Evolutionary conservation across 2,329 filamentous ascomycete genomes (phyloP).

Genomic region (Domatiomyces catenatus): DNA sequence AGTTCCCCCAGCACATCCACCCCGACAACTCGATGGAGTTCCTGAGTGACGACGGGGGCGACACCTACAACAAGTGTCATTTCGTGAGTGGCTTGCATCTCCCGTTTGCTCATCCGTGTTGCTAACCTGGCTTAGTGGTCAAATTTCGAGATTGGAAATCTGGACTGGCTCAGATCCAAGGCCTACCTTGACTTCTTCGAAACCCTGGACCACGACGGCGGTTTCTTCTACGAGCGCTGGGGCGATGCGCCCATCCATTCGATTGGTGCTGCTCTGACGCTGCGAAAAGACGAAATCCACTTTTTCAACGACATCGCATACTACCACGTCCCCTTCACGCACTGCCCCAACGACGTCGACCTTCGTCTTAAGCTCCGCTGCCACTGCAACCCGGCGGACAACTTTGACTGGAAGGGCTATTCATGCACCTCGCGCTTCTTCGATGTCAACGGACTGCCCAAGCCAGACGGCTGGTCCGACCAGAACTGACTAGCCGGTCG

Average conservation of each 20-base stretch:
- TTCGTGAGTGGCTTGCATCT: slow-evolving; percentile 48
- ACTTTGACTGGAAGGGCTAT: slow-evolving; percentile 99
- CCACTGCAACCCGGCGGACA: slow-evolving; percentile 86
- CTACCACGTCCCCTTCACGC: slow-evolving; percentile 93
- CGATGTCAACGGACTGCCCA: slow-evolving; percentile 63
- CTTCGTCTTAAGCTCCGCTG: slow-evolving; percentile 71
- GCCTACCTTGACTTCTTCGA: slow-evolving; percentile 86
- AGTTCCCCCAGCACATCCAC: slow-evolving; percentile 74
- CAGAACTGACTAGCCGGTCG: slow-evolving; percentile 32
- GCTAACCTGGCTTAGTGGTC: slow-evolving; percentile 56
- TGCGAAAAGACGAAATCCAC: slow-evolving; percentile 87
- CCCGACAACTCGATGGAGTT: slow-evolving; percentile 79
- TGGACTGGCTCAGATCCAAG: slow-evolving; percentile 82
- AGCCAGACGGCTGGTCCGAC: slow-evolving; percentile 72
- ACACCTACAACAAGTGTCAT: slow-evolving; percentile 93
- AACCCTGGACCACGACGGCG: slow-evolving; percentile 72
- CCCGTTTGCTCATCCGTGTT: not conserved
- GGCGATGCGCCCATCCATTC: slow-evolving; percentile 95
- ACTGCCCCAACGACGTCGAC: slow-evolving; percentile 87
- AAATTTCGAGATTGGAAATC: slow-evolving; percentile 92
- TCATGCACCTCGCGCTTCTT: slow-evolving; percentile 84
- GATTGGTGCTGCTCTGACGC: slow-evolving; percentile 75
- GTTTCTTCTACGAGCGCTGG: slow-evolving; percentile 99
- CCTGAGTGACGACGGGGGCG: slow-evolving; percentile 77
- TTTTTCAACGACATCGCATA: slow-evolving; percentile 99